Base-by-base conservation (phyloP, 768 basidiomycete genomes). In the Termitomyces eurrhizus region DNA sequence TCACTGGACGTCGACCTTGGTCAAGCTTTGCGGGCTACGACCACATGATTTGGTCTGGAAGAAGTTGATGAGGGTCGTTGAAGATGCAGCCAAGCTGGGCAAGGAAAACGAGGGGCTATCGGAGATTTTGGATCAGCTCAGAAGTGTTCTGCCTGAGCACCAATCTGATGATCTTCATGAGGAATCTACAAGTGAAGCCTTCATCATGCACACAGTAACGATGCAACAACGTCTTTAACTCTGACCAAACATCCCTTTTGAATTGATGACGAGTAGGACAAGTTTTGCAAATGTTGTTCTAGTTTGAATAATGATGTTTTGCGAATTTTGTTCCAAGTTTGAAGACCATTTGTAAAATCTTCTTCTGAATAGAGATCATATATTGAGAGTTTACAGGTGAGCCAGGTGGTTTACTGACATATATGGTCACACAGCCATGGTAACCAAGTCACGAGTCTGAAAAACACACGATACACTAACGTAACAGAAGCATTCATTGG, bases 1-100 rank as follows among this genome's bases (percentile, higher is more conserved):
- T 13, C 67, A 70, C 29, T 79, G 77, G 77, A 59, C 74, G 21
- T 73, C 76, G 3, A 68, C 76, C 3, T 66, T 79, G 3, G 70
- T 76, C 12, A 64, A 68, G 18, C 67, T 79, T 6, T 76, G 73
- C 57, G 56, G 63, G 14, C 64, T 73, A 16, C 67, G 72, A 35
- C 75, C 78, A 1, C 61, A 70, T 7, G 71, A 73, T 52, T 58
- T 61, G 12, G 65, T 70, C 26, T 77, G 78, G 77, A 64, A 51
- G 16, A 70, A 64, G 42, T 72, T 77, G 3, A 68, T 74, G 26
- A 68, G 64, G 36, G 61, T 71, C 50, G 68, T 76, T 58, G 52
- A 70, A 64, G 51, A 67, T 53, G 56, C 54, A 36, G 57, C 54
- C 33, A 45, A 53, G 57, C 58, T 61, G 55, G 68, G 67, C 52